Conservation (phyloP, 257 asterid genomes). For the Nicotiana obtusifolia region DNA sequence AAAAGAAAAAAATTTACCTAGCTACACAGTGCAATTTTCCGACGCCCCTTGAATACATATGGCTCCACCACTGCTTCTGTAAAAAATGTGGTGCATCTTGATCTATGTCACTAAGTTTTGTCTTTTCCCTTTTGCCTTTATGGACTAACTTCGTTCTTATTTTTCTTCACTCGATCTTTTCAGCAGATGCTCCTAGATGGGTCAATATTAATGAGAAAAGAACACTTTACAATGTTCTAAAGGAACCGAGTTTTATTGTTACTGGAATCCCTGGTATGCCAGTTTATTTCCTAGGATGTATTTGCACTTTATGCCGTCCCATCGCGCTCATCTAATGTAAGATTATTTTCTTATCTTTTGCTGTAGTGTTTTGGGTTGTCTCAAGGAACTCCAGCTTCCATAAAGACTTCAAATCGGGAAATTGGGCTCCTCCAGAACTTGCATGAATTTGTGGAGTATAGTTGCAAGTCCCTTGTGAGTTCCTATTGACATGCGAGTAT, state of each 20-base stretch:
- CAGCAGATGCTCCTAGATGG: slow-evolving; percentile 58
- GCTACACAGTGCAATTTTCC: no score
- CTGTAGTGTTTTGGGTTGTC: slow-evolving; percentile 66
- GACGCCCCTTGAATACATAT: no score
- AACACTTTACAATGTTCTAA: slow-evolving; percentile 61
- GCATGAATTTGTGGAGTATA: slow-evolving; percentile 14
- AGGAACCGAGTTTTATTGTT: slow-evolving; percentile 45
- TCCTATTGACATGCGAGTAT: background rate
- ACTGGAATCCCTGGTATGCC: slow-evolving; percentile 86
- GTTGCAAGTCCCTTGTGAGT: background rate
- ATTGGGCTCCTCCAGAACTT: slow-evolving; percentile 59
- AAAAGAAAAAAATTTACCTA: no score
- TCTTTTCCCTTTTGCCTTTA: background rate
- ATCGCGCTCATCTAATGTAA: background rate
- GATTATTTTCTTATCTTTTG: slow-evolving; percentile 10
- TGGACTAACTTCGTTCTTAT: background rate
- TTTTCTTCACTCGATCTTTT: background rate
- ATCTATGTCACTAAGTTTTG: background rate
- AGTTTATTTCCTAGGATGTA: slow-evolving; percentile 10
- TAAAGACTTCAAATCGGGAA: slow-evolving; percentile 61
- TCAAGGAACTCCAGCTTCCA: slow-evolving; percentile 72
- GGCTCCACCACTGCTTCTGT: background rate
- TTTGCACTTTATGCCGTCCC: background rate
- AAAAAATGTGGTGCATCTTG: background rate
- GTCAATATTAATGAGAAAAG: slow-evolving; percentile 58